These are phyloP conservation scores for Vicia sativa DNA, from an alignment of 306 rosid genomes.

Conservation along the genomic window DNA sequence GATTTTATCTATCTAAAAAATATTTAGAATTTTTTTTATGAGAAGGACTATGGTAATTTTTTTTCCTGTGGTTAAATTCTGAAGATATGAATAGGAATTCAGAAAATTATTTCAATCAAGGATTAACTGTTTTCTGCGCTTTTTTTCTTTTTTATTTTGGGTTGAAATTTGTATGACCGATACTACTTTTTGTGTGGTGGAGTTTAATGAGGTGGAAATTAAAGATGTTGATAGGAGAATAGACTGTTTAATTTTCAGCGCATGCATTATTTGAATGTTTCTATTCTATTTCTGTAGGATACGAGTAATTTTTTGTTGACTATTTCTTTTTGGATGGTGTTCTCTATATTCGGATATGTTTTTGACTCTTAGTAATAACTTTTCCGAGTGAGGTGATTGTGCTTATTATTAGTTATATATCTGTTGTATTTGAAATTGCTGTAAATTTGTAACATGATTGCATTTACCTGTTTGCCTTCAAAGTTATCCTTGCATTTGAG, in stretches of 20 bases:
- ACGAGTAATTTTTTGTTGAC: conserved; percentile 44
- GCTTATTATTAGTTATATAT: conserved; percentile 7
- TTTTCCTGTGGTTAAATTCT: background rate
- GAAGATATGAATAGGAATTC: background rate
- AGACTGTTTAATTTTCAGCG: conserved; percentile 55
- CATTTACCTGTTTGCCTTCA: conserved; percentile 13
- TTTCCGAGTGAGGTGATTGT: conserved; percentile 33
- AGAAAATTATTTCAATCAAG: conserved; percentile 14
- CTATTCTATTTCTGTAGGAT: conserved; percentile 19
- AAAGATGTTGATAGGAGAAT: conserved; percentile 47
- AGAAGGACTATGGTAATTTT: conserved; percentile 4
- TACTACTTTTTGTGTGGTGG: conserved; percentile 35
- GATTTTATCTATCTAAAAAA: conserved; percentile 26
- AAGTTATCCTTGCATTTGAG: conserved; percentile 5
- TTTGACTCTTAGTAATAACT: conserved; percentile 5
- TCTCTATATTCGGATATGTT: conserved; percentile 33
- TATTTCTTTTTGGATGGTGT: conserved; percentile 15
- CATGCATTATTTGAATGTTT: conserved; percentile 55
- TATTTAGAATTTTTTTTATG: background rate
- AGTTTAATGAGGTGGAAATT: conserved; percentile 27
- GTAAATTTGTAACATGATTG: background rate
- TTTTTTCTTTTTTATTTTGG: conserved; percentile 6
- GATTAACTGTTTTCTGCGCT: conserved; percentile 25
- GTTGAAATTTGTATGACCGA: conserved; percentile 32
- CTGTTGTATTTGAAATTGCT: conserved; percentile 14